Conservation (phyloP, 192 early-diverging fungal species). For the Tieghemiomyces parasiticus region DNA sequence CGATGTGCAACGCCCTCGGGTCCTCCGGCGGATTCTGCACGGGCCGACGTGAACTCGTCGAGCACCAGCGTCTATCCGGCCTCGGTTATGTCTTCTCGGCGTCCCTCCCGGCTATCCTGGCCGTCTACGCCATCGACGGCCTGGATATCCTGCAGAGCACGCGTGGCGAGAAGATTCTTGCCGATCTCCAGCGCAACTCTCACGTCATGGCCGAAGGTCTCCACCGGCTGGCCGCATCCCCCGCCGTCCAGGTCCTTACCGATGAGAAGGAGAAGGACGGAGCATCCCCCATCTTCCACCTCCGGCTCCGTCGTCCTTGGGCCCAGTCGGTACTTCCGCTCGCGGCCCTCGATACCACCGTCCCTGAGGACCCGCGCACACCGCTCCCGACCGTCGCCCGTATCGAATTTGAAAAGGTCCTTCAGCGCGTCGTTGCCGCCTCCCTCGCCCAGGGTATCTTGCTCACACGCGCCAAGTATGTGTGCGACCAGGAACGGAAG, state of each 20-base stretch:
- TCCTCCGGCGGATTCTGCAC: conserved; percentile 89
- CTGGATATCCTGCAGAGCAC: conserved; percentile 29
- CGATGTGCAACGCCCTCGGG: conserved; percentile 62
- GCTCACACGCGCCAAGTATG: conserved; percentile 77
- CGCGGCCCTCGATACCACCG: not conserved
- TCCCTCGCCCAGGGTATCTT: conserved; percentile 68
- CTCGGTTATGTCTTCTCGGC: conserved; percentile 87
- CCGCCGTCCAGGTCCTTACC: conserved; percentile 34
- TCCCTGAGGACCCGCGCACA: not conserved
- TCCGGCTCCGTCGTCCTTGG: conserved; percentile 43
- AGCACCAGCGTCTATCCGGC: conserved; percentile 85
- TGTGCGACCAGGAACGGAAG: conserved; percentile 60
- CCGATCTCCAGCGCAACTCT: conserved; percentile 42
- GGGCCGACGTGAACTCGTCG: conserved; percentile 68
- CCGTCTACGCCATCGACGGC: conserved; percentile 75
- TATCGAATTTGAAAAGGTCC: conserved; percentile 30
- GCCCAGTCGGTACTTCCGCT: not conserved
- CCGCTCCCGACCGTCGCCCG: conserved; percentile 13
- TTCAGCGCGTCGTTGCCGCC: conserved; percentile 73
- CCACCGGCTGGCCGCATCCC: conserved; percentile 35
- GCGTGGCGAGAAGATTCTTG: conserved; percentile 17
- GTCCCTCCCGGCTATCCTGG: conserved; percentile 82
- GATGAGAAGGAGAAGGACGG: conserved; percentile 28
- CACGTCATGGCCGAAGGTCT: not conserved
- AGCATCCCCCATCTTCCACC: conserved; percentile 59